Conservation (phyloP, 2,329 filamentous ascomycete genomes). For the Ascomycota sp. region DNA sequence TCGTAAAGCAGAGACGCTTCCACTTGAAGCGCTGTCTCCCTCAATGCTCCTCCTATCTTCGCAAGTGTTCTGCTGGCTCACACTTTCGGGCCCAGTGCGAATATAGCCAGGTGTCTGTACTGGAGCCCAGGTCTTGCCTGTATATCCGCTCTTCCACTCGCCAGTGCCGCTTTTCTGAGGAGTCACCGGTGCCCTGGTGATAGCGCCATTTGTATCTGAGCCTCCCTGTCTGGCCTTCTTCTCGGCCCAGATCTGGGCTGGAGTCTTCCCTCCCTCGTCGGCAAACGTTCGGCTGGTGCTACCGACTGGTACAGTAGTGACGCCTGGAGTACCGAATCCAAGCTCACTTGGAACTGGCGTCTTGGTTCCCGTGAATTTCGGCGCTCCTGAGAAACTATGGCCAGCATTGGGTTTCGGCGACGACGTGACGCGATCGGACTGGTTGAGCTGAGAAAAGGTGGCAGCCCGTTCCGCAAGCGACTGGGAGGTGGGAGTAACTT, state of each 20-base stretch:
- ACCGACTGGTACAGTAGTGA: conserved; percentile 43
- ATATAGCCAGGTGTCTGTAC: conserved; percentile 51
- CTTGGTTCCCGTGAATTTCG: conserved; percentile 71
- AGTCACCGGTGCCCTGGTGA: conserved; percentile 32
- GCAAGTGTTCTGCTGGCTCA: conserved; percentile 43
- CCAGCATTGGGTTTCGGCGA: conserved; percentile 89
- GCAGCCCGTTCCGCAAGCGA: conserved; percentile 57
- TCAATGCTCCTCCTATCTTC: conserved; percentile 22
- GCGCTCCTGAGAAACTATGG: conserved; percentile 61
- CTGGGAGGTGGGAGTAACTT: conserved; percentile 23
- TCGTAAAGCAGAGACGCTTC: conserved; percentile 52
- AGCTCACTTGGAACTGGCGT: conserved; percentile 57
- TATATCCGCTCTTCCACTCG: conserved; percentile 80
- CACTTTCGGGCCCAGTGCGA: conserved; percentile 30
- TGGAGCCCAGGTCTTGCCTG: conserved; percentile 73
- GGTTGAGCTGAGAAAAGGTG: conserved; percentile 39
- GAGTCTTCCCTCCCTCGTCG: conserved; percentile 86
- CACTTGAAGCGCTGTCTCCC: conserved; percentile 32
- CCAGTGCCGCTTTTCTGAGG: conserved; percentile 53
- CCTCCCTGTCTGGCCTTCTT: conserved; percentile 73
- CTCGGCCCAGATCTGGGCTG: conserved; percentile 92
- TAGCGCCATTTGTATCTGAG: conserved; percentile 18
- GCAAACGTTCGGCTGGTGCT: conserved; percentile 83
- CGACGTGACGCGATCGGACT: conserved; percentile 63
- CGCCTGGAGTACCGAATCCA: conserved; percentile 38